Evolutionary conservation across 2,329 filamentous ascomycete species (phyloP).

Genomic region (Fusarium citri): DNA sequence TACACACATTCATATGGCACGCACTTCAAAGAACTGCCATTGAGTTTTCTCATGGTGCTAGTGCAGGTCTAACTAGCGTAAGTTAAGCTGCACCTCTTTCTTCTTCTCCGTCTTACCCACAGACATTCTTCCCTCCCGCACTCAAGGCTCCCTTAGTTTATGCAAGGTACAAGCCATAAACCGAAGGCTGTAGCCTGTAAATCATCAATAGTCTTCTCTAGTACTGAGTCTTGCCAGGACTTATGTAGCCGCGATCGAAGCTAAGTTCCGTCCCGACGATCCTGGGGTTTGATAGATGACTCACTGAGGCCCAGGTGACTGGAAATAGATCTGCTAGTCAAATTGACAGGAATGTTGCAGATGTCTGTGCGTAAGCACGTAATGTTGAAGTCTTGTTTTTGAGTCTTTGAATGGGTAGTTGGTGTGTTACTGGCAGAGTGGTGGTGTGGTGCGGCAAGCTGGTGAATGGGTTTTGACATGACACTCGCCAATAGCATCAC

Average conservation of each 20-base stretch:
- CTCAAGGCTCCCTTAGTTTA: slow-evolving; percentile 4
- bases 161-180: background rate
- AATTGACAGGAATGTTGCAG: background rate
- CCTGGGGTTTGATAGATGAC: background rate
- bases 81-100: background rate
- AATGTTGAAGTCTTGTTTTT: background rate
- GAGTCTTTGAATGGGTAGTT: background rate
- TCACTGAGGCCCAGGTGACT: background rate
- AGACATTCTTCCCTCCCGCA: background rate
- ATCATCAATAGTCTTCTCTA: background rate
- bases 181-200: background rate
- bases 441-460: background rate
- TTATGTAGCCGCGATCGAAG: background rate
- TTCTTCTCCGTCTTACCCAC: background rate
- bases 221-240: too few relatives aligned
- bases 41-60: background rate
- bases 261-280: slow-evolving; percentile 1
- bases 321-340: background rate
- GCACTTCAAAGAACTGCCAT: too few relatives aligned
- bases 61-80: background rate
- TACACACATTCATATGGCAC: background rate
- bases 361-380: background rate
- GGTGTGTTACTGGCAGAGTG: background rate
- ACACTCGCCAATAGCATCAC: background rate
- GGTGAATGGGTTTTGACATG: background rate